These are phyloP conservation scores for Ophiostoma ulmi DNA, from an alignment of 2,329 filamentous ascomycete species.

Conservation along the genomic window DNA sequence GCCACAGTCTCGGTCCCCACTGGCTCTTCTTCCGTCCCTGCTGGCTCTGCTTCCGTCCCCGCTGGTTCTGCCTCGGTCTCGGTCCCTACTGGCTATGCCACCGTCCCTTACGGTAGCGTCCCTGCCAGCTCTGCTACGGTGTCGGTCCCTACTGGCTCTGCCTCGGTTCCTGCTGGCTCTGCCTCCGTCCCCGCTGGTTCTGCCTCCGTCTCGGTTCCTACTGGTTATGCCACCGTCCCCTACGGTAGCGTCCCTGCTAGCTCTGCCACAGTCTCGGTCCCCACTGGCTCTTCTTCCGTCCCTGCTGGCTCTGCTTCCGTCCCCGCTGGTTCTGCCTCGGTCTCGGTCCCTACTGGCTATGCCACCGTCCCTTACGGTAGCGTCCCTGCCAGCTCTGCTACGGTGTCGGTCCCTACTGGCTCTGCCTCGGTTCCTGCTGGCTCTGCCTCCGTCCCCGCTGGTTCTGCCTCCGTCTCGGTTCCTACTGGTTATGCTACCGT, in stretches of 20 bases:
- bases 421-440: not conserved
- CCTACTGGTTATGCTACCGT: not conserved
- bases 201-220: not conserved
- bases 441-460: not conserved
- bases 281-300: too few relatives aligned
- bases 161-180: not conserved
- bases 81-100: not conserved
- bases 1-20: constrained; percentile 12
- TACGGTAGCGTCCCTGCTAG: not conserved
- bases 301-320: not conserved
- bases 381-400: not conserved
- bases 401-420: constrained; percentile 13
- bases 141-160: not conserved
- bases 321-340: not conserved
- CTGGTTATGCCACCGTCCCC: not conserved
- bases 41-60: not conserved
- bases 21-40: too few relatives aligned
- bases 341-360: not conserved
- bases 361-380: not conserved
- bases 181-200: not conserved
- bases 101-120: not conserved
- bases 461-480: not conserved
- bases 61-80: not conserved
- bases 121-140: constrained; percentile 8
- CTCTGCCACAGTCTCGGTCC: constrained; percentile 6